Evolutionary conservation across 2,329 filamentous ascomycete genomes (phyloP).

Genomic region (Trichoderma harzianum): DNA sequence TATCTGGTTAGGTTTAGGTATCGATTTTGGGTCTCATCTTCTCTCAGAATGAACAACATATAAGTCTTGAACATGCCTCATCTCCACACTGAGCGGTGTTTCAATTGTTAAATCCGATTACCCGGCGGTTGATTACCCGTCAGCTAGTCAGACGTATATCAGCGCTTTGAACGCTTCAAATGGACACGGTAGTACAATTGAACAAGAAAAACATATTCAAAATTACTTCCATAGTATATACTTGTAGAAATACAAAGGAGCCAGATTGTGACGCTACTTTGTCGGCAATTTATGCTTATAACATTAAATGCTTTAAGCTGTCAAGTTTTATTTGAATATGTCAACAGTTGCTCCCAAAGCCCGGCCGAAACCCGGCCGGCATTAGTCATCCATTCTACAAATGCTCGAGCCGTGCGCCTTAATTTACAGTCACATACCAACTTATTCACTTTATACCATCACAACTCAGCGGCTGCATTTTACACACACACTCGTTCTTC

Average conservation of each 20-base stretch:
- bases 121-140: background rate
- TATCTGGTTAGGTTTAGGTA: background rate
- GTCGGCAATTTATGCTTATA: background rate
- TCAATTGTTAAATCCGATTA: background rate
- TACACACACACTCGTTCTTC: background rate
- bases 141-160: background rate
- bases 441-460: background rate
- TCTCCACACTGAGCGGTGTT: background rate
- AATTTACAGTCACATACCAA: background rate
- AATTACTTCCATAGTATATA: background rate
- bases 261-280: background rate
- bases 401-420: background rate
- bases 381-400: background rate
- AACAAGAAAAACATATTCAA: background rate
- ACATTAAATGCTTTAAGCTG: background rate
- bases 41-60: background rate
- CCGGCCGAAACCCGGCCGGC: background rate
- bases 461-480: background rate
- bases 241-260: background rate
- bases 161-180: background rate
- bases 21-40: background rate
- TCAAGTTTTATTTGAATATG: background rate
- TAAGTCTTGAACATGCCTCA: background rate
- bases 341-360: background rate
- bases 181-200: background rate